phyloP scores from a whole-genome alignment of 768 basidiomycete genomes.

The Leccinum pellstonianum region DNA sequence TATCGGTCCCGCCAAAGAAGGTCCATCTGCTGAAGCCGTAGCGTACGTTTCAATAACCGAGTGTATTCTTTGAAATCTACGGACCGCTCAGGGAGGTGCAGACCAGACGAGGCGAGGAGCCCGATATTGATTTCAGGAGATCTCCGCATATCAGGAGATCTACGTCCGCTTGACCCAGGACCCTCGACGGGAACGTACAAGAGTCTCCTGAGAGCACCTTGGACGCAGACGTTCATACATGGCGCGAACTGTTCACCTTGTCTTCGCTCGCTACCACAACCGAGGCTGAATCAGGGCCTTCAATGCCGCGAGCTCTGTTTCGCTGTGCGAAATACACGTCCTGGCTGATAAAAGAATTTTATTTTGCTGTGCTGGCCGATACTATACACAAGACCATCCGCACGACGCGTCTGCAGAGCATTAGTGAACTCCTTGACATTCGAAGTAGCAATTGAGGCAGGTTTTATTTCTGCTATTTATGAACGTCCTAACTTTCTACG shows the following conservation, averaged over 20 bases:
- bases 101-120: slow-evolving; percentile 82
- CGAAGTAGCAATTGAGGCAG: slow-evolving; percentile 25
- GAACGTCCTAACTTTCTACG: slow-evolving; percentile 30
- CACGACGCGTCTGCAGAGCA: slow-evolving; percentile 28
- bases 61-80: no score
- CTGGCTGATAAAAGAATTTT: slow-evolving; percentile 28
- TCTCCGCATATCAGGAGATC: no score
- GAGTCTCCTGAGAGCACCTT: slow-evolving; percentile 30
- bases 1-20: slow-evolving; percentile 97
- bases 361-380: slow-evolving; percentile 28
- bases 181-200: slow-evolving; percentile 19
- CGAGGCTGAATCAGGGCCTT: slow-evolving; percentile 2
- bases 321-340: slow-evolving; percentile 30
- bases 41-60: slow-evolving; percentile 52
- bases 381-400: slow-evolving; percentile 21
- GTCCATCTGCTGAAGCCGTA: slow-evolving; percentile 86
- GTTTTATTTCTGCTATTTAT: slow-evolving; percentile 33
- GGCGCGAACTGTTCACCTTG: slow-evolving; percentile 31
- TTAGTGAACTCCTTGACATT: slow-evolving; percentile 28
- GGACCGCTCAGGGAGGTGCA: slow-evolving; percentile 67
- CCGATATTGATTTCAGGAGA: slow-evolving; percentile 56
- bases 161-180: no score
- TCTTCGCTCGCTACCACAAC: background rate
- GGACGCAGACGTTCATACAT: slow-evolving; percentile 24
- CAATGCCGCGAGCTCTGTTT: slow-evolving; percentile 20